Base-by-base conservation (phyloP, 192 early-diverging fungal genomes). In the Physocladia obscura region DNA sequence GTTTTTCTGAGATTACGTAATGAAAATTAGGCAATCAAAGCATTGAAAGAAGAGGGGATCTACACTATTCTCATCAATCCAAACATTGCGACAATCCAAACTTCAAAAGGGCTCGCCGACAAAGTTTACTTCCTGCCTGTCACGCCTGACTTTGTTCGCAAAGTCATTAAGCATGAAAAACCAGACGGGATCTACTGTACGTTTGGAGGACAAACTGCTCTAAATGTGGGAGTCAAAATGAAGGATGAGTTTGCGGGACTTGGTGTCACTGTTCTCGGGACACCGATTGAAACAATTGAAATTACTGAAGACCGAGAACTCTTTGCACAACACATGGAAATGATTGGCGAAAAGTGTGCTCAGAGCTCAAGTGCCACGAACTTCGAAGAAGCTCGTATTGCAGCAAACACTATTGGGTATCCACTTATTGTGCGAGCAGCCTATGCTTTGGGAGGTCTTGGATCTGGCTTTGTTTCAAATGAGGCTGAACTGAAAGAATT, bases 11-110 rank as follows among this genome's bases (percentile, higher is more conserved):
- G 8, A 8, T 44, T n/a, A 13, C 40, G 11, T 5, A 19, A 32
- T 87, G 94, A 93, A 17, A 94, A 92, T 5, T 91, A 98, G 84
- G 96, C 96, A 24, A 98, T 98, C 84, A 98, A 98, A 79, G 96
- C 96, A 21, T 80, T 98, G 61, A 88, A 89, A 64, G 95, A 99
- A 76, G 91, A 92, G 34, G 87, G 86, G 22, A 88, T 99, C 60
- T 74, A 97, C 69, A 99, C 97, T 2, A 89, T 99, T 34, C 81
- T 99, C n/a, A 89, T 97, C 64, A 99, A 99, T 79, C 97, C 97
- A 56, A 99, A 99, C 80, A 99, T 99, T 76, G 97, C 97, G 36
- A 99, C 97, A 2, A 92, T 97, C 50, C 97, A 99, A 85, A 99
- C 97, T 34, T 92, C 90, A 30, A 87, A 93, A 71, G 90, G 89